These are phyloP conservation scores for Euphrasia arctica DNA, from an alignment of 305 asterid species.

Conservation along the genomic window DNA sequence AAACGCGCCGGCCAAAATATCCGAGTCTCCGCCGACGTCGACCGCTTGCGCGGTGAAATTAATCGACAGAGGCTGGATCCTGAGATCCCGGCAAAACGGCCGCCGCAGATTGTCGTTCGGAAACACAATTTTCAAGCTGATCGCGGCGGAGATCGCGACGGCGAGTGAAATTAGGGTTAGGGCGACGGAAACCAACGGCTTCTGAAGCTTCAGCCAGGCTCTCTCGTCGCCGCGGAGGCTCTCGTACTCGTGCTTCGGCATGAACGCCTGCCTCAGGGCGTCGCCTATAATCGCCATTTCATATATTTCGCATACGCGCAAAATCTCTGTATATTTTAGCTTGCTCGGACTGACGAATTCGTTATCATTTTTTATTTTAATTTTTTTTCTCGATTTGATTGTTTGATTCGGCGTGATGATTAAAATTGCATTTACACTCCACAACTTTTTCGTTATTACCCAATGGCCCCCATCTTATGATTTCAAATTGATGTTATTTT, in stretches of 20 bases:
- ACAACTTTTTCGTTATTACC: not conserved
- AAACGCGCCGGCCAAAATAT: constrained; percentile 67
- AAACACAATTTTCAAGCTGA: constrained; percentile 72
- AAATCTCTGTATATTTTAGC: not conserved
- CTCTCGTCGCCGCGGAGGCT: constrained; percentile 81
- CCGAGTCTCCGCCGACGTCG: constrained; percentile 43
- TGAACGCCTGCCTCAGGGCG: constrained; percentile 91
- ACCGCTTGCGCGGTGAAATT: constrained; percentile 49
- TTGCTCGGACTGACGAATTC: not conserved
- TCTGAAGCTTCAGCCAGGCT: constrained; percentile 69
- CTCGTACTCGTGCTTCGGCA: constrained; percentile 92
- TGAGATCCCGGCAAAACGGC: constrained; percentile 78
- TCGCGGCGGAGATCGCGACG: constrained; percentile 48
- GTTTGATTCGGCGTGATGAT: not conserved
- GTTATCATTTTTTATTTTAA: not conserved
- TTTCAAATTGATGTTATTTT: too few species aligned
- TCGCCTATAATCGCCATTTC: constrained; percentile 71
- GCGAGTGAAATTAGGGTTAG: constrained; percentile 45
- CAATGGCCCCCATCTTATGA: not conserved
- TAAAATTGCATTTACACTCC: not conserved
- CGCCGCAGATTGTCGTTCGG: constrained; percentile 60
- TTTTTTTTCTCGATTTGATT: not conserved
- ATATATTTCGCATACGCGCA: not conserved
- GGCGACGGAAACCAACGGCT: constrained; percentile 39
- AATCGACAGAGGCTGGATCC: constrained; percentile 74